phyloP scores from a whole-genome alignment of 2,329 filamentous ascomycete species.

The Colletotrichum gigasporum region DNA sequence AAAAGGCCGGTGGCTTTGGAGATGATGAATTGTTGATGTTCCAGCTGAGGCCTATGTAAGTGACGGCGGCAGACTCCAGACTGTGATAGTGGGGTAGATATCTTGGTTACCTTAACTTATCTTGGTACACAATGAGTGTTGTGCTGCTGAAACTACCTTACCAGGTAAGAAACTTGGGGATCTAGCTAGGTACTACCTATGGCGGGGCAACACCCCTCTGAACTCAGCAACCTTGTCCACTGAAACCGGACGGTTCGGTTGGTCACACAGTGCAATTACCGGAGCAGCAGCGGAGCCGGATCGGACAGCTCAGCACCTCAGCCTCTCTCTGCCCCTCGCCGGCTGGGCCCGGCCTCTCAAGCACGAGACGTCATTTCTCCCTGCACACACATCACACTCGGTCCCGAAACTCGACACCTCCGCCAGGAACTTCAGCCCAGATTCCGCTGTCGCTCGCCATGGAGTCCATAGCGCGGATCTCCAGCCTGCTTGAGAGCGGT shows the following conservation, averaged over 20 bases:
- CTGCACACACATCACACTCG: conserved; percentile 2
- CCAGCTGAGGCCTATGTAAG: too few relatives aligned
- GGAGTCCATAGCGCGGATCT: conserved; percentile 97
- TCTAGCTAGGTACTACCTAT: too few relatives aligned
- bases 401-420: neutral
- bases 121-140: too few relatives aligned
- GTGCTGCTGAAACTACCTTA: too few relatives aligned
- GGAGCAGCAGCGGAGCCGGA: neutral
- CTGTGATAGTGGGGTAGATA: too few relatives aligned
- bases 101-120: too few relatives aligned
- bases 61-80: too few relatives aligned
- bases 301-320: conserved; percentile 1
- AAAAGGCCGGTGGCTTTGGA: too few relatives aligned
- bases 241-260: neutral
- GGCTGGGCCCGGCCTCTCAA: neutral
- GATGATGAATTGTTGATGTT: too few relatives aligned
- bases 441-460: conserved; percentile 56
- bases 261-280: neutral
- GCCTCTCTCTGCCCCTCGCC: conserved; percentile 6
- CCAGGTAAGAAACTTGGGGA: too few relatives aligned
- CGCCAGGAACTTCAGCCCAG: neutral
- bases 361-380: conserved; percentile 35
- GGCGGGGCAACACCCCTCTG: neutral
- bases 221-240: neutral
- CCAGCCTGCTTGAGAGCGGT: conserved; percentile 94